Evolutionary conservation across 2,329 filamentous ascomycete species (phyloP).

Genomic region (Cordyceps fumosorosea): DNA sequence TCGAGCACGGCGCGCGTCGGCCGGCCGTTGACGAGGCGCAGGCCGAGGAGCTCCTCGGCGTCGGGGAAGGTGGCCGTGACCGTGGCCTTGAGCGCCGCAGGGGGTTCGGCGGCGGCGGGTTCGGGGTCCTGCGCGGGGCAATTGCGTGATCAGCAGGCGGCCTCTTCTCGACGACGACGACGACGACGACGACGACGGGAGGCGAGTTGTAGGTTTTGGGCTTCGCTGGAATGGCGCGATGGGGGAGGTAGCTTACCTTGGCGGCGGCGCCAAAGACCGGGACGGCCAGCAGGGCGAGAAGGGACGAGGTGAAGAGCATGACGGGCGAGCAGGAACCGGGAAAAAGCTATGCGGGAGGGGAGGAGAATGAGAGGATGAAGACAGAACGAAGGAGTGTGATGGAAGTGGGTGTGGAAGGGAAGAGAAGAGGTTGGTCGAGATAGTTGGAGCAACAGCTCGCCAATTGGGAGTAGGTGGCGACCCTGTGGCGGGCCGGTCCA

Average conservation of each 20-base stretch:
- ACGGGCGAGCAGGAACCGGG: constrained; percentile 7
- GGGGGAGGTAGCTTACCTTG: constrained; percentile 43
- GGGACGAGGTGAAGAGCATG: constrained; percentile 71
- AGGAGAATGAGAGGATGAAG: not conserved
- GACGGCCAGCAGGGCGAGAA: constrained; percentile 65
- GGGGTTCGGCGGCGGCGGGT: constrained; percentile 8
- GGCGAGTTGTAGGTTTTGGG: not conserved
- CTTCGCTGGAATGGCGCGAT: not conserved
- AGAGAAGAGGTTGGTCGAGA: not conserved
- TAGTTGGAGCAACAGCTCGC: not conserved
- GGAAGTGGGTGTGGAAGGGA: not conserved
- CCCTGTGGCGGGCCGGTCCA: not conserved
- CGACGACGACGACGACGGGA: too few relatives aligned
- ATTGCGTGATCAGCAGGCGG: not conserved
- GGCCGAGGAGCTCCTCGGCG: constrained; percentile 83
- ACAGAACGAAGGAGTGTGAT: not conserved
- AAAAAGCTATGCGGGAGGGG: constrained; percentile 10
- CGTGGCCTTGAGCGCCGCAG: constrained; percentile 50
- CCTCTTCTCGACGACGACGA: not conserved
- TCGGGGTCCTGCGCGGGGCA: constrained; percentile 6
- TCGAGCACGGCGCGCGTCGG: constrained; percentile 77
- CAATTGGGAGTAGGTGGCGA: not conserved
- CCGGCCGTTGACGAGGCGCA: constrained; percentile 91
- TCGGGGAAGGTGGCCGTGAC: constrained; percentile 58
- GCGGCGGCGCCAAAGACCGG: constrained; percentile 60